Base-by-base conservation (phyloP, 345 rosid genomes). In the Angophora floribunda region DNA sequence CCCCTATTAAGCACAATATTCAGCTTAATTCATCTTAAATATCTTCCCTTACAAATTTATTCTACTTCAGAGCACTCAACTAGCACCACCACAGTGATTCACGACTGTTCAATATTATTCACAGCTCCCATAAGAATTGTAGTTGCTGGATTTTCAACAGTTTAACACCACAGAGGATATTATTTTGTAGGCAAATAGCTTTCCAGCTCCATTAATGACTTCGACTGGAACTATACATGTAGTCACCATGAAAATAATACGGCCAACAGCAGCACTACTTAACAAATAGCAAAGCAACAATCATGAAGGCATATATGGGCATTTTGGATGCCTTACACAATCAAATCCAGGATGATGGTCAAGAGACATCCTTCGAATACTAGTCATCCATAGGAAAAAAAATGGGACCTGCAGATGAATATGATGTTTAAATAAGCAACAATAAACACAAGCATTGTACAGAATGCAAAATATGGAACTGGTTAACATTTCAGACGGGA, bases 281-380 rank as follows among this genome's bases (percentile, higher is more conserved):
- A 17, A 4, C 45, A 52, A 65, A 19, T 51, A 32, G 32, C 85
- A 55, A 78, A 87, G 49, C 59, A 88, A 49, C 82, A 41, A 41
- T 36, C 49, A 75, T 19, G 49, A 3, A 63, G 28, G 52, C 89
- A 65, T n/a, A 67, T n/a, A 65, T 49, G 59, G 82, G 14, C 51
- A 51, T 55, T 75, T 12, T 12, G 28, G 36, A 87, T 36, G 85
- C 49, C 95, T 93, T 95, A 97, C 99, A 86, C 89, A 90, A 91
- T 96, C 99, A 93, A 96, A 97, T 49, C 98, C 99, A 30, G 94
- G 98, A 92, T 97, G 97, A 91, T 94, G 91, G 93, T 96, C 89
- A 51, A 96, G 89, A 75, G 96, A 96, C 98, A 96, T 97, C 91
- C 94, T 93, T 87, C 97, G 93, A 86, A 95, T 94, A 90, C 93